Conservation (phyloP, 2,329 filamentous ascomycete species). For the Phialophora tarda region DNA sequence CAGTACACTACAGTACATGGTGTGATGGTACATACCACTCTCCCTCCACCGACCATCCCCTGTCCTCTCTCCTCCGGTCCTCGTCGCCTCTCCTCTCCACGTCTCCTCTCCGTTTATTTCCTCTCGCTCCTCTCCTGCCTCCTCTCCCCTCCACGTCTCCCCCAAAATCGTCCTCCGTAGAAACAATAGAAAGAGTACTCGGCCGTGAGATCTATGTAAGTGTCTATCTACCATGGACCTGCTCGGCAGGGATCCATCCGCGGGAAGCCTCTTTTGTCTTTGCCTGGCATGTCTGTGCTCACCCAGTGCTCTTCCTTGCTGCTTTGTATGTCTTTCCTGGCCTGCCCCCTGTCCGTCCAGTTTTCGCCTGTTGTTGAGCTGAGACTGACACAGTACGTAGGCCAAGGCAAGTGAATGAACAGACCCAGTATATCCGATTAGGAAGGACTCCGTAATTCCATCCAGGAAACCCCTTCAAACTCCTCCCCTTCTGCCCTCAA, state of each 20-base stretch:
- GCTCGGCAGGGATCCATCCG: not conserved
- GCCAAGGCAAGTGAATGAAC: too few species aligned
- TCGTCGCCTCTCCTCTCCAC: not conserved
- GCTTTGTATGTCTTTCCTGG: not conserved
- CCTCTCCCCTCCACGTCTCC: not conserved
- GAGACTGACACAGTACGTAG: not conserved
- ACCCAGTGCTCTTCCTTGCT: too few species aligned
- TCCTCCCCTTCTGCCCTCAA: not conserved
- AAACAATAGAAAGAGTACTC: not conserved
- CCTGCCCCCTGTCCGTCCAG: not conserved
- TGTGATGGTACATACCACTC: too few species aligned
- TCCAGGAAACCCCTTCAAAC: not conserved
- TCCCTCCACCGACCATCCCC: too few species aligned
- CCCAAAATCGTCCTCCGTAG: too few species aligned
- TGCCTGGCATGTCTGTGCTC: not conserved
- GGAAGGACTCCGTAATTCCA: too few species aligned
- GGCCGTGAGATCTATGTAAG: not conserved
- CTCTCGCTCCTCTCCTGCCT: not conserved
- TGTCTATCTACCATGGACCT: not conserved
- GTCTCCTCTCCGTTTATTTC: not conserved
- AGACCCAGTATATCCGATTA: too few species aligned
- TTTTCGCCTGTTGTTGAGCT: not conserved
- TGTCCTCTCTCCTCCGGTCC: too few species aligned
- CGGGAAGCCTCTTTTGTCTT: not conserved
- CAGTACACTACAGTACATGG: not conserved